A percentile compares a stretch with the other conserved stretches of the same genome.
These are phyloP conservation scores for Debaryomyces psychrophilus DNA, from an alignment of 1,139 yeast species.

Conservation along the genomic window DNA sequence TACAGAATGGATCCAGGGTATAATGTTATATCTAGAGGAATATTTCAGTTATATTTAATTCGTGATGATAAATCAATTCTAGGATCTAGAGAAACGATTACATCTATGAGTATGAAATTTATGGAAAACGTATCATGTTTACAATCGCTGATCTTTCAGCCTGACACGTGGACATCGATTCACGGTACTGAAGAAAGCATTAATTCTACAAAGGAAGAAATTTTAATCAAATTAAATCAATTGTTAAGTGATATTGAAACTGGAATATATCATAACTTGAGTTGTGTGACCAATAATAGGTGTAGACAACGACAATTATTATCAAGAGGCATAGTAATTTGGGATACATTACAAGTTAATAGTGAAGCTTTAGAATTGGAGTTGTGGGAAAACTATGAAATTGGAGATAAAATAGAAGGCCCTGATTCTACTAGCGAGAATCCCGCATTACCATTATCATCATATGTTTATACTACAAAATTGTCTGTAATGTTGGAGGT, in stretches of 20 bases:
- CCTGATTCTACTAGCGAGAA: constrained; percentile 20
- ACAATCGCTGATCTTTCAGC: constrained; percentile 26
- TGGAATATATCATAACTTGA: constrained; percentile 57
- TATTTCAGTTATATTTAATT: constrained; percentile 61
- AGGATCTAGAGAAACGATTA: constrained; percentile 28
- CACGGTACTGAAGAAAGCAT: constrained; percentile 18
- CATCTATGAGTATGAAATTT: constrained; percentile 21
- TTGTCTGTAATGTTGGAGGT: constrained; percentile 71
- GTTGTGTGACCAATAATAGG: constrained; percentile 68
- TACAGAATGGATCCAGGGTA: constrained; percentile 31
- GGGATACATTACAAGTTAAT: constrained; percentile 82
- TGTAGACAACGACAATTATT: constrained; percentile 79
- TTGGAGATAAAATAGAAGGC: constrained; percentile 34
- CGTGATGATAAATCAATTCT: constrained; percentile 61
- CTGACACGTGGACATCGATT: constrained; percentile 28
- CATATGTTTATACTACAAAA: constrained; percentile 70
- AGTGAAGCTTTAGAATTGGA: constrained; percentile 57
- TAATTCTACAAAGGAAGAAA: constrained; percentile 13
- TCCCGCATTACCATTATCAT: constrained; percentile 58
- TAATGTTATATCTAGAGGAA: constrained; percentile 60
- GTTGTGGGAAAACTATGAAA: constrained; percentile 31
- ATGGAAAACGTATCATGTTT: constrained; percentile 32
- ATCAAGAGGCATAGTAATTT: constrained; percentile 57
- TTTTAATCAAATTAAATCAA: constrained; percentile 18
- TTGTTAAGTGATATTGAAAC: constrained; percentile 43